Evolutionary conservation across 1,284 basidiomycete species (phyloP), one percentile per base, ranked within the genome.

Genomic region (Sporisorium graminicola): DNA sequence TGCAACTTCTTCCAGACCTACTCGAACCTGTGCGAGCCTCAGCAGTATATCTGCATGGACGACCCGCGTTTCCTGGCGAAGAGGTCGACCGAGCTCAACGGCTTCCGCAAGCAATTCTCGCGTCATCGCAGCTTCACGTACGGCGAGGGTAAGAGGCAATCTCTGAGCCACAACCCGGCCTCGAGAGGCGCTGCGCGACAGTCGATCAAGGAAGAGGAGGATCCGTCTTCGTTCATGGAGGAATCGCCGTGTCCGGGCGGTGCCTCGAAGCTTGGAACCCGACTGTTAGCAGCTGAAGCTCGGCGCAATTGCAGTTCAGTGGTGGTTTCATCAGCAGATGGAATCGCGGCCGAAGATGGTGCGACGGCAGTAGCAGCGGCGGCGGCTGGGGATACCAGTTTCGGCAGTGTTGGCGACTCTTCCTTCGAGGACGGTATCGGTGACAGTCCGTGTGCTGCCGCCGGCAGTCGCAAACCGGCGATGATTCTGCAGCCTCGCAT

Each of bases 21-120:
- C 65, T 88, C 90, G 1, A 78, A 86, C 5, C 91, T 91, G 47
- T 98, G 95, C 87, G 88, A 92, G 62, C 95, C 94, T 0, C 88
- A 87, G 26, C 91, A 90, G 2, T 99, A 99, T 86, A 91, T 97
- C 42, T 90, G 89, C 20, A 99, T 99, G 96, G 94, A 98, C 82
- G 95, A 98, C 84, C 94, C 95, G 0, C 89, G 89, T 44, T 92
- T 95, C 86, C 89, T 91, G 27, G 88, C 89, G 20, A 91, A 93
- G 49, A 91, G 95, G 52, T 90, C 91, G 58, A 91, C 93, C 80
- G 94, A 97, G 81, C 87, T 98, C 59, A 93, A 94, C 86, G 92
- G 94, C 74, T 96, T 98, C 89, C 91, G 96, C 74, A 83, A 82
- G 37, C 93, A 92, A 86, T 90, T 90, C 77, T 59, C 69, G 14